Evolutionary conservation across 2,329 filamentous ascomycete species (phyloP).

Genomic region (Diaporthe humulicola): DNA sequence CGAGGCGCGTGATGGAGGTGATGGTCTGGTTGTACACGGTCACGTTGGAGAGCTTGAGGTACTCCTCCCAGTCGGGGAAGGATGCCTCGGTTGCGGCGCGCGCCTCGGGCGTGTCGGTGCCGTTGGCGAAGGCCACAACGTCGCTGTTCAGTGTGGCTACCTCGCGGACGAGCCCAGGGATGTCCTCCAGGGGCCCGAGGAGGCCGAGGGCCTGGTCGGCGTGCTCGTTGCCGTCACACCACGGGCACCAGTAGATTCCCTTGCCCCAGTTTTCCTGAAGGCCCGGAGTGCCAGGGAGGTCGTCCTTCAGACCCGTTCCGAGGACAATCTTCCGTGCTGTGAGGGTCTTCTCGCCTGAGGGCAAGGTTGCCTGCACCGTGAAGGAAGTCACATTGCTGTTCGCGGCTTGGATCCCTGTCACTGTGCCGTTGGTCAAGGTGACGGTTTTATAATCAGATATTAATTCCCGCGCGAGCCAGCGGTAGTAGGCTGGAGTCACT

Average conservation of each 20-base stretch:
- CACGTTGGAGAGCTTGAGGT: conserved; percentile 64
- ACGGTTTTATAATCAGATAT: conserved; percentile 66
- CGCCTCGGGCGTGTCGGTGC: conserved; percentile 63
- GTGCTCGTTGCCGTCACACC: conserved; percentile 75
- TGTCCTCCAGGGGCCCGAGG: conserved; percentile 58
- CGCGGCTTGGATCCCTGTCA: conserved; percentile 36
- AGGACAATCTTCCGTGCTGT: conserved; percentile 68
- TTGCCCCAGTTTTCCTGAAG: conserved; percentile 68
- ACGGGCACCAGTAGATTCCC: conserved; percentile 74
- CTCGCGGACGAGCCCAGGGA: conserved; percentile 62
- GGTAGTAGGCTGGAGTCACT: conserved; percentile 66
- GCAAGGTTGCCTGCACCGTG: conserved; percentile 53
- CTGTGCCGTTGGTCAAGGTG: conserved; percentile 53
- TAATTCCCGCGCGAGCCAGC: conserved; percentile 65
- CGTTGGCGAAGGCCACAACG: conserved; percentile 71
- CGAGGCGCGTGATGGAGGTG: conserved; percentile 59
- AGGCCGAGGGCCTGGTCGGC: conserved; percentile 70
- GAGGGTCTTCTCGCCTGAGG: conserved; percentile 49
- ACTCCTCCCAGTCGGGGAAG: conserved; percentile 62
- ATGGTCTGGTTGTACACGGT: conserved; percentile 70
- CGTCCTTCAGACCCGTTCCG: conserved; percentile 68
- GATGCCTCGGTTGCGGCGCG: conserved; percentile 55
- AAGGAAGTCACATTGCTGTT: conserved; percentile 58
- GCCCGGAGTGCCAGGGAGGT: conserved; percentile 68
- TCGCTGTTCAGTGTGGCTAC: conserved; percentile 68